These are phyloP conservation scores for Talaromyces wortmannii DNA, from an alignment of 495 filamentous ascomycete genomes.

Conservation along the genomic window DNA sequence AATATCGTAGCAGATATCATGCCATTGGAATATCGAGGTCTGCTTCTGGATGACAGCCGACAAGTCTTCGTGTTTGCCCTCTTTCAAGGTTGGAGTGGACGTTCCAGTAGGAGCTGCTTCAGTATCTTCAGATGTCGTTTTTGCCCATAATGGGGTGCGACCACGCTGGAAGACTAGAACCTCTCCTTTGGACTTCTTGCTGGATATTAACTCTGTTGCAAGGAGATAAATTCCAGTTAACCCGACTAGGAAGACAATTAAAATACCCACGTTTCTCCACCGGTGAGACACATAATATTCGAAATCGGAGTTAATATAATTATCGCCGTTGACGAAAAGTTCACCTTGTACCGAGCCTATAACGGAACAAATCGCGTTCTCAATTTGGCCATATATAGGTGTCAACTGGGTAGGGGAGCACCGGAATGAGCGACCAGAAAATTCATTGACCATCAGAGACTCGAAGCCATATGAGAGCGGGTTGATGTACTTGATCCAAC, in stretches of 20 bases:
- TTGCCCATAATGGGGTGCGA: conserved; percentile 16
- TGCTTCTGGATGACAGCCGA: conserved; percentile 47
- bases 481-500: conserved; percentile 69
- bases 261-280: conserved; percentile 65
- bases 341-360: conserved; percentile 48
- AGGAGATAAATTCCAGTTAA: conserved; percentile 45
- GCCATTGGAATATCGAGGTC: conserved; percentile 71
- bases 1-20: conserved; percentile 67
- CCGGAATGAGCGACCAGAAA: conserved; percentile 36
- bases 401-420: conserved; percentile 35
- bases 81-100: conserved; percentile 17
- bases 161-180: conserved; percentile 44
- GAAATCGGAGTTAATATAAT: conserved; percentile 49
- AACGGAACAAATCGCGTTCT: conserved; percentile 37
- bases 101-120: conserved; percentile 24
- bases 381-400: conserved; percentile 8
- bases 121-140: conserved; percentile 22
- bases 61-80: conserved; percentile 18
- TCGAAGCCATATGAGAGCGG: conserved; percentile 40
- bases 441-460: conserved; percentile 52
- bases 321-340: conserved; percentile 35
- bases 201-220: conserved; percentile 39
- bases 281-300: conserved; percentile 50
- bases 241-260: conserved; percentile 57
- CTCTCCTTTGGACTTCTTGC: conserved; percentile 43